A percentile compares a stretch with the other conserved stretches of the same genome.
These are phyloP conservation scores for Fusarium acutatum DNA, from an alignment of 2,329 filamentous ascomycete species.

Conservation along the genomic window DNA sequence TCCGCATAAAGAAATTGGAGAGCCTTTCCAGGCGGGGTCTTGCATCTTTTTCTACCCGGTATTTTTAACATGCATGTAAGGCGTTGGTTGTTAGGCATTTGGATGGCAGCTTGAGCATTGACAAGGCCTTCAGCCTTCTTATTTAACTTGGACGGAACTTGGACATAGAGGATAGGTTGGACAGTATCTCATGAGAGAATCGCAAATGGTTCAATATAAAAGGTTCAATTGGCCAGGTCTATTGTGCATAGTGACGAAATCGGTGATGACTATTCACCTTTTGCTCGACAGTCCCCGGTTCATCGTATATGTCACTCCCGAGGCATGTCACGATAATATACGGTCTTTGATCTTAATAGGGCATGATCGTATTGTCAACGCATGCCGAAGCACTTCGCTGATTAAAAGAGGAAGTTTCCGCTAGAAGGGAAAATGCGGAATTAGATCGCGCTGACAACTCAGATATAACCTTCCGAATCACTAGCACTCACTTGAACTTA, in stretches of 20 bases:
- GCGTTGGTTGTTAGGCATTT: constrained; percentile 32
- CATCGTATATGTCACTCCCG: not conserved
- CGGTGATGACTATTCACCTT: not conserved
- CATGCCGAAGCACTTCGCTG: not conserved
- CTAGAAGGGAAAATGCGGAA: not conserved
- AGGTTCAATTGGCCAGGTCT: not conserved
- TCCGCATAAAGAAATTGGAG: not conserved
- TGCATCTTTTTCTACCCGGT: not conserved
- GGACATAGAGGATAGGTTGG: not conserved
- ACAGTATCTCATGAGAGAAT: constrained; percentile 25
- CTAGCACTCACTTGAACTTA: not conserved
- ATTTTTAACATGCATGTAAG: constrained; percentile 31
- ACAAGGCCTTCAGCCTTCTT: not conserved
- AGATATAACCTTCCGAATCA: not conserved
- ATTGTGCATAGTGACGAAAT: not conserved
- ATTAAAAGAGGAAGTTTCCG: no score
- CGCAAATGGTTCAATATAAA: constrained; percentile 7
- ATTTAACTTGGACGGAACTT: constrained; percentile 6
- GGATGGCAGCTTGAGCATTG: not conserved
- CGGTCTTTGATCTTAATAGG: not conserved
- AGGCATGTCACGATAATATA: no score
- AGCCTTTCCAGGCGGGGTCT: not conserved
- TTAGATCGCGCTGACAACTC: not conserved
- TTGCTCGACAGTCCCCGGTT: not conserved
- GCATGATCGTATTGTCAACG: not conserved